A percentile compares a stretch with the other conserved stretches of the same genome.
These are phyloP conservation scores for Lachancea waltii DNA, from an alignment of 805 yeast species.

Conservation along the genomic window DNA sequence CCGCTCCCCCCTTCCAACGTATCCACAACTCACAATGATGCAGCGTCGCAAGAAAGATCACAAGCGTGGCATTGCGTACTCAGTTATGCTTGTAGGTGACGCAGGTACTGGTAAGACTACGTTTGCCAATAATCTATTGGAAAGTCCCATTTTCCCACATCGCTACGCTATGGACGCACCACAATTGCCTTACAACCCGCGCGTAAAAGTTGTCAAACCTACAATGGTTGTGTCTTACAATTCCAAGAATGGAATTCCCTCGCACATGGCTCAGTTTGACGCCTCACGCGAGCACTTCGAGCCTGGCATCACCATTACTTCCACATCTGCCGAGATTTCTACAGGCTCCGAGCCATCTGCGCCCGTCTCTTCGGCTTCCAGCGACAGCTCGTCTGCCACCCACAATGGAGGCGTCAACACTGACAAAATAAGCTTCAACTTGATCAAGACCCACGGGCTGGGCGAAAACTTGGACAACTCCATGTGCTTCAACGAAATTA, in stretches of 20 bases:
- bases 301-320: conserved; percentile 69
- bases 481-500: conserved; percentile 59
- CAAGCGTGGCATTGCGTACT: conserved; percentile 66
- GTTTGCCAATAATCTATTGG: conserved; percentile 61
- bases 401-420: conserved; percentile 25
- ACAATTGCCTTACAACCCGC: conserved; percentile 15
- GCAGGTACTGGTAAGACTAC: conserved; percentile 77
- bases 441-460: conserved; percentile 69
- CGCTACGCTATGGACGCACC: conserved; percentile 40
- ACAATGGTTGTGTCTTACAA: conserved; percentile 46
- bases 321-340: conserved; percentile 31
- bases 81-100: conserved; percentile 66
- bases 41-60: conserved; percentile 56
- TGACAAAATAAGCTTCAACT: conserved; percentile 47
- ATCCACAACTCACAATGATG: conserved; percentile 13
- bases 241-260: conserved; percentile 54
- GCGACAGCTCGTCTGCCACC: conserved; percentile 4
- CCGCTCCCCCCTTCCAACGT: too few relatives aligned
- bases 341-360: conserved; percentile 11
- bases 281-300: conserved; percentile 55
- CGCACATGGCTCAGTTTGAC: conserved; percentile 54
- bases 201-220: conserved; percentile 25
- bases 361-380: conserved; percentile 6
- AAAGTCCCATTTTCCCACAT: conserved; percentile 55
- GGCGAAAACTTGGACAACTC: conserved; percentile 74